Percentiles rank a stretch among this genome's conserved stretches.
Evolutionary conservation across 2,329 filamentous ascomycete species (phyloP).

Genomic region (Colletotrichum chlorophyti): DNA sequence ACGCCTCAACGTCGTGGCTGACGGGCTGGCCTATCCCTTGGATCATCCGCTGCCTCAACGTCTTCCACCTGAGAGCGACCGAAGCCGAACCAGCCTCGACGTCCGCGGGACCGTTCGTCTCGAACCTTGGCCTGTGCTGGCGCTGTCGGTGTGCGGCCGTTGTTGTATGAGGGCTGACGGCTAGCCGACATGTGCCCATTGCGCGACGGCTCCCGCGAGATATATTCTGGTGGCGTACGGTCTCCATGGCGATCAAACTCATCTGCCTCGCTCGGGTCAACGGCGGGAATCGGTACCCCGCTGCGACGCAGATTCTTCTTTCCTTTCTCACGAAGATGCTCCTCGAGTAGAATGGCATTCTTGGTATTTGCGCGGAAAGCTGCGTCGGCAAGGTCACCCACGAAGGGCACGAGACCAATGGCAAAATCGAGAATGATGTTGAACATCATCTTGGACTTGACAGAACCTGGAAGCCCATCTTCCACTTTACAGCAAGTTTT

Average conservation of each 20-base stretch:
- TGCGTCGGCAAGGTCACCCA: slow-evolving; percentile 79
- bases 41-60: slow-evolving; percentile 21
- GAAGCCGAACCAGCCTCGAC: slow-evolving; percentile 26
- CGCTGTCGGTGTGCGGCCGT: slow-evolving; percentile 13
- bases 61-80: slow-evolving; percentile 20
- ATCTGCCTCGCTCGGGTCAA: slow-evolving; percentile 60
- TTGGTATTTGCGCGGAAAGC: slow-evolving; percentile 77
- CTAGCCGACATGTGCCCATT: slow-evolving; percentile 26
- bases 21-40: slow-evolving; percentile 1
- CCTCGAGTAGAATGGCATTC: slow-evolving; percentile 74
- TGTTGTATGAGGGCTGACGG: neutral
- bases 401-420: slow-evolving; percentile 75
- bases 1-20: neutral
- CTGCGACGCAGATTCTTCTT: slow-evolving; percentile 58
- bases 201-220: slow-evolving; percentile 19
- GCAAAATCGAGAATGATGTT: slow-evolving; percentile 80
- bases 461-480: slow-evolving; percentile 70
- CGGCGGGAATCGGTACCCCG: slow-evolving; percentile 52
- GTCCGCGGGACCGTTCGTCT: neutral
- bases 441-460: slow-evolving; percentile 77
- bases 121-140: slow-evolving; percentile 17
- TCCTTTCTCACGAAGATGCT: slow-evolving; percentile 72
- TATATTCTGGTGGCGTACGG: slow-evolving; percentile 21
- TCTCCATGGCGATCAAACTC: slow-evolving; percentile 51
- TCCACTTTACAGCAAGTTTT: slow-evolving; percentile 76